Percentiles rank a stretch among this genome's conserved stretches.
Conservation (phyloP, 192 early-diverging fungal genomes). For the Spinellus fusiger region DNA sequence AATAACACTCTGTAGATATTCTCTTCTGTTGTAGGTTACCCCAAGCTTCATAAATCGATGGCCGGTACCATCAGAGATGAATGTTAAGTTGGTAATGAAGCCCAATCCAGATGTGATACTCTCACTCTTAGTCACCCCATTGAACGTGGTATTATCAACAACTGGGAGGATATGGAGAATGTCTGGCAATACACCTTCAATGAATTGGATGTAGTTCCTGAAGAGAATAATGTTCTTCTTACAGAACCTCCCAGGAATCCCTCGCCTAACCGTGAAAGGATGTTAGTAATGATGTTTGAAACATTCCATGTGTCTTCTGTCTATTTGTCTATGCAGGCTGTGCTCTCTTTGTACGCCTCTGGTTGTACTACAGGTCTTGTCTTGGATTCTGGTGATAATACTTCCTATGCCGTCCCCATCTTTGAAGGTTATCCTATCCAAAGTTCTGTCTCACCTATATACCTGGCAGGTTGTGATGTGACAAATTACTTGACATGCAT, state of each 20-base stretch:
- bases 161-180: slow-evolving; percentile 94
- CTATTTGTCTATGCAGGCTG: slow-evolving; percentile 96
- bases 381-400: slow-evolving; percentile 97
- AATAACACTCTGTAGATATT: slow-evolving; percentile 57
- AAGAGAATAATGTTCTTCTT: slow-evolving; percentile 95
- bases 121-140: slow-evolving; percentile 84
- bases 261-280: slow-evolving; percentile 98
- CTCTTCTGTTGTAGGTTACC: slow-evolving; percentile 83
- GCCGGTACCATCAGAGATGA: slow-evolving; percentile 90
- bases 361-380: slow-evolving; percentile 99
- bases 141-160: slow-evolving; percentile 88
- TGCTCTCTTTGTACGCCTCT: slow-evolving; percentile 92
- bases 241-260: slow-evolving; percentile 98
- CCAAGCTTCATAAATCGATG: slow-evolving; percentile 83
- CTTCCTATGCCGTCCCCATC: slow-evolving; percentile 95
- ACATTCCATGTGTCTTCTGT: slow-evolving; percentile 95
- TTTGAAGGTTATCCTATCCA: slow-evolving; percentile 95
- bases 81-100: slow-evolving; percentile 87
- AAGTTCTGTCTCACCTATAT: slow-evolving; percentile 93
- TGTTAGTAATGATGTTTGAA: slow-evolving; percentile 99
- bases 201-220: slow-evolving; percentile 95
- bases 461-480: slow-evolving; percentile 95
- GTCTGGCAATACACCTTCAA: slow-evolving; percentile 98
- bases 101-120: slow-evolving; percentile 85
- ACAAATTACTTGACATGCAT: slow-evolving; percentile 91